Percentiles rank a stretch among this genome's conserved stretches.
Evolutionary conservation across 371 early-diverging fungal genomes (phyloP).

Genomic region (Apophysomyces ossiformis): DNA sequence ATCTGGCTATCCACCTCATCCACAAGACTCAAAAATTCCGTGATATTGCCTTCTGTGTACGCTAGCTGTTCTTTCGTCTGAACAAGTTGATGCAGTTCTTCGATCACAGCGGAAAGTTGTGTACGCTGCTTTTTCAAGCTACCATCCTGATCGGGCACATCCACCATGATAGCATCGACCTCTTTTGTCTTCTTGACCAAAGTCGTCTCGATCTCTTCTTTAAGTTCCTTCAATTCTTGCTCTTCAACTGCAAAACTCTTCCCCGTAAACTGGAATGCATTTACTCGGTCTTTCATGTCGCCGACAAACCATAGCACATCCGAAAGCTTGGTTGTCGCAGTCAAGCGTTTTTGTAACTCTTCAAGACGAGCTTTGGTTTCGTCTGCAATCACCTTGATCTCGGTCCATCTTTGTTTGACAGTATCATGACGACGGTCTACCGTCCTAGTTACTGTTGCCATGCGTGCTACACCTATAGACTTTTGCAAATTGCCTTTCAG

Average conservation of each 20-base stretch:
- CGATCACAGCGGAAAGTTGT: conserved; percentile 30
- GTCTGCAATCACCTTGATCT: conserved; percentile 38
- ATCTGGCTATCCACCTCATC: conserved; percentile 44
- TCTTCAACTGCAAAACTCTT: conserved; percentile 46
- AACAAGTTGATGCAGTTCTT: conserved; percentile 40
- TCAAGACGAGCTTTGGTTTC: conserved; percentile 43
- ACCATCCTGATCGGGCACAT: conserved; percentile 32
- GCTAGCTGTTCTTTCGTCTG: conserved; percentile 44
- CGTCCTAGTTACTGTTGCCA: conserved; percentile 27
- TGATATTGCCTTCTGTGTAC: conserved; percentile 44
- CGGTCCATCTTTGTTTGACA: conserved; percentile 38
- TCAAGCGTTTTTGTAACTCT: conserved; percentile 39
- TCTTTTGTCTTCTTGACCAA: conserved; percentile 34
- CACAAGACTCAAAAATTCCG: conserved; percentile 35
- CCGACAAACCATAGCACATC: conserved; percentile 49
- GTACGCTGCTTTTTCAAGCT: conserved; percentile 39
- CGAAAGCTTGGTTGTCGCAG: conserved; percentile 36
- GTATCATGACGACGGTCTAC: conserved; percentile 41
- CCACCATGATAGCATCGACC: conserved; percentile 33
- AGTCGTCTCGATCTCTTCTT: conserved; percentile 40
- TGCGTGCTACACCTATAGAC: conserved; percentile 23
- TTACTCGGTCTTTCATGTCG: conserved; percentile 44
- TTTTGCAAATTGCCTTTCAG: conserved; percentile 30
- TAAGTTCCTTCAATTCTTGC: conserved; percentile 41
- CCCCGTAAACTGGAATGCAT: conserved; percentile 46